These are phyloP conservation scores for Daedaleopsis sinensis DNA, from an alignment of 768 basidiomycete species.

Conservation along the genomic window DNA sequence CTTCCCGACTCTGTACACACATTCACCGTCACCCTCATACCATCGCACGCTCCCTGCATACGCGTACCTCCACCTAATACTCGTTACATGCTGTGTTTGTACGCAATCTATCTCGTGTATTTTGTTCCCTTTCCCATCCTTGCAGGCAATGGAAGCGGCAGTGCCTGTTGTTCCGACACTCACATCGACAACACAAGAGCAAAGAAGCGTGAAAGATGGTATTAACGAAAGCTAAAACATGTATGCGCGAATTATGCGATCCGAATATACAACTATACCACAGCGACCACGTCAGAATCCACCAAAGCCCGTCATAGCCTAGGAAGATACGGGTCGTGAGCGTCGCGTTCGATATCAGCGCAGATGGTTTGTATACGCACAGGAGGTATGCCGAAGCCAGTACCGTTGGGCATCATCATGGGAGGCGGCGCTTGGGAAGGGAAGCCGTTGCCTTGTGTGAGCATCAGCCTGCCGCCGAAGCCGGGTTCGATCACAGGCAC, in stretches of 20 bases:
- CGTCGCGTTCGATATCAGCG: background rate
- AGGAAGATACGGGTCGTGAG: slow-evolving; percentile 9
- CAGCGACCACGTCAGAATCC: slow-evolving; percentile 32
- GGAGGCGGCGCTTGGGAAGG: slow-evolving; percentile 61
- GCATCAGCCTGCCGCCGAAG: slow-evolving; percentile 59
- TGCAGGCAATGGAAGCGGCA: background rate
- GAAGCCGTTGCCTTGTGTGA: slow-evolving; percentile 78
- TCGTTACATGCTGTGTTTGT: background rate
- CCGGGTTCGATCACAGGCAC: slow-evolving; percentile 90
- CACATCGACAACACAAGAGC: background rate
- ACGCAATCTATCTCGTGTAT: background rate
- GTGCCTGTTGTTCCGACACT: too few relatives aligned
- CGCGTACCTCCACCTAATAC: background rate
- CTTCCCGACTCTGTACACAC: too few relatives aligned
- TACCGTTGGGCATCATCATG: slow-evolving; percentile 61
- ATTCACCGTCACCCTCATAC: background rate
- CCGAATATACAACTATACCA: slow-evolving; percentile 24
- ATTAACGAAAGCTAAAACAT: slow-evolving; percentile 21
- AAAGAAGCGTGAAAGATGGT: slow-evolving; percentile 9
- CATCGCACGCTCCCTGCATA: background rate
- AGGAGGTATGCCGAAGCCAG: slow-evolving; percentile 58
- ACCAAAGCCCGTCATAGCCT: slow-evolving; percentile 72
- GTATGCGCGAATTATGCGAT: slow-evolving; percentile 22
- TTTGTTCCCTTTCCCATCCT: background rate
- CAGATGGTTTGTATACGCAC: slow-evolving; percentile 41